Evolutionary conservation across 2,329 filamentous ascomycete species (phyloP), one percentile per base, ranked within the genome.

Genomic region (Penicillium oxalicum): DNA sequence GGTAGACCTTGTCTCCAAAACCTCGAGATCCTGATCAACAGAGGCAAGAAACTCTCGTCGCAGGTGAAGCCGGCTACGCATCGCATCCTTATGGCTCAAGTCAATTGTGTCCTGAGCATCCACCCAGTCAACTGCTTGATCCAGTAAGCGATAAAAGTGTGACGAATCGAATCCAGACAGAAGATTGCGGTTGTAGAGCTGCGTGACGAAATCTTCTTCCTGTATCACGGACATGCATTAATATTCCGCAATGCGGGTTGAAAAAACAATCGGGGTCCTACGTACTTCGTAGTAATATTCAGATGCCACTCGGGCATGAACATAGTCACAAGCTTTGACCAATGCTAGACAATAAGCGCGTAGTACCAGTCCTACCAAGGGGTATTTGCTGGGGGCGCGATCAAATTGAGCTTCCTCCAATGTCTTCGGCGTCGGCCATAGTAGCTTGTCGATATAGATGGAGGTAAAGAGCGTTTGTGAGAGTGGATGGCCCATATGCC

Each of bases 161-260:
- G 75, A 71, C 2, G 76, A 68, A 12, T 80, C 73, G 49, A 91
- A 76, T 11, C 77, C 71, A 26, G 83, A 81, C 5, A 97, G 76
- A 0, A 98, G 74, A 9, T 81, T 82, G 34, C 91, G 81, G 57
- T 90, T 86, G 65, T 93, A 97, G 0, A 91, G 87, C 66, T 95
- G 90, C 5, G 89, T 91, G 18, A 94, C 88, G 64, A 98, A 96
- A 63, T 98, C 93, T 69, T 98, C 93, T 70, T 98, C 93, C 84
- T 91, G 56, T 39, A 47, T 11, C 37, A 24, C 40, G 8, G n/a
- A 38, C n/a, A 4, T 18, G 32, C 32, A 34, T 8, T 32, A 43
- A 43, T 12, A 13, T 47, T 60, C 52, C 62, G 61, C 43, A 41
- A 32, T 13, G 28, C 28, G 41, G 29, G 32, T 11, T 8, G 13